Evolutionary conservation across 805 yeast genomes (phyloP), one percentile per base, ranked within the genome.

Genomic region (Metschnikowia lachancei): DNA sequence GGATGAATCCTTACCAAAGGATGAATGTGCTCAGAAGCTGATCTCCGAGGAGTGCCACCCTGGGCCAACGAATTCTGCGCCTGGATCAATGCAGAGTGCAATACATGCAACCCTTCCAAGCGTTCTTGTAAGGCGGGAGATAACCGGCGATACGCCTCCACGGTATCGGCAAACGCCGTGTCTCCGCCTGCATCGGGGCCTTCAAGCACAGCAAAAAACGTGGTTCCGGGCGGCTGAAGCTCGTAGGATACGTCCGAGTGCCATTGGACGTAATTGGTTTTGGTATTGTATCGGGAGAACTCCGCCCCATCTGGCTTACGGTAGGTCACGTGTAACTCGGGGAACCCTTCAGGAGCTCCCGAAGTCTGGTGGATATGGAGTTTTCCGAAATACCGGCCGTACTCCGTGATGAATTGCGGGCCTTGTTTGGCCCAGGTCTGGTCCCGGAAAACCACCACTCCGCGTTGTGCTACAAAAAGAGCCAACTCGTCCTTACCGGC

Each of bases 301-400:
- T 63, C 69, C 12, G 53, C 58, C 17, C 56, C 47, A 34, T 61
- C 60, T 2, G 66, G 61, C 32, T 70, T 57, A 38, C 68, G 46
- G 56, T 63, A 66, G 3, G 69, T 63, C 31, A 66, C 59, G 55
- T 66, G 70, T 39, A 67, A 55, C 42, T 66, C 65, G 12, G 70
- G 72, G 39, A 37, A 50, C n/a, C 7, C 62, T 5, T 39, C 37
- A 17, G 72, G 72, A 12, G 70, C 62, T 3, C 70, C 72, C n/a
- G 69, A 61, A 7, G 76, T 71, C 33, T 78, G 77, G 49, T 76
- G 79, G 44, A 71, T 64, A 53, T 76, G 79, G 32, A 73, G 56
- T 3, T 62, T 63, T 9, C 73, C 73, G 46, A 53, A 68, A 52
- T 68, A 57, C 28, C 55, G 56, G 13, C 65, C 70, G 41, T 51